Percentiles rank a stretch among this genome's conserved stretches.
Conservation (phyloP, 2,329 filamentous ascomycete genomes). For the Colletotrichum sp. region DNA sequence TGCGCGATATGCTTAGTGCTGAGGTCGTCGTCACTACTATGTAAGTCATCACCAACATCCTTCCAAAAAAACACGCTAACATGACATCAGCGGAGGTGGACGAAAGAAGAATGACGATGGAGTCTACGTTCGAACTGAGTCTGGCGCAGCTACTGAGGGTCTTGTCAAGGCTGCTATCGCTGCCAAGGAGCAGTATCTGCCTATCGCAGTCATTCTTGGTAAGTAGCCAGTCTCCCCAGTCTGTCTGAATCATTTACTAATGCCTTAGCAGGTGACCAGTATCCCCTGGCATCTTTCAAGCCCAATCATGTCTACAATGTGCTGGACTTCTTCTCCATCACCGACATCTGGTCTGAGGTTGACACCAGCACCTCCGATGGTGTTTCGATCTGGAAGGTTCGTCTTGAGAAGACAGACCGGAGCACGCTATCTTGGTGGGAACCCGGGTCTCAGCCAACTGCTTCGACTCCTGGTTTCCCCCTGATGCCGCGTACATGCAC, state of each 20-base stretch:
- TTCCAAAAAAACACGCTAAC: conserved; percentile 6
- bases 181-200: conserved; percentile 48
- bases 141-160: conserved; percentile 40
- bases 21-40: conserved; percentile 69
- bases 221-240: conserved; percentile 17
- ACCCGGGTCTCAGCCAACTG: conserved; percentile 28
- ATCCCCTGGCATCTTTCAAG: conserved; percentile 50
- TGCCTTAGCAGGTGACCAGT: conserved; percentile 52
- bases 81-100: conserved; percentile 57
- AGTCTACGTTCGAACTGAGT: conserved; percentile 47
- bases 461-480: background rate
- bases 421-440: conserved; percentile 64
- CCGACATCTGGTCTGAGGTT: conserved; percentile 71
- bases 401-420: conserved; percentile 67
- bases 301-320: conserved; percentile 68
- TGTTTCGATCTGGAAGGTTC: conserved; percentile 54
- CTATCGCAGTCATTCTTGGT: conserved; percentile 63
- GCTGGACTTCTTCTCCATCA: conserved; percentile 72
- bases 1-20: conserved; percentile 62
- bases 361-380: conserved; percentile 32
- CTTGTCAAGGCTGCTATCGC: conserved; percentile 44
- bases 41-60: conserved; percentile 42
- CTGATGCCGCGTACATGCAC: conserved; percentile 35
- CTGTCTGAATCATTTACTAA: background rate
- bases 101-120: conserved; percentile 49